Conservation (phyloP, 2,329 filamentous ascomycete genomes). For the Ascochyta lentis region DNA sequence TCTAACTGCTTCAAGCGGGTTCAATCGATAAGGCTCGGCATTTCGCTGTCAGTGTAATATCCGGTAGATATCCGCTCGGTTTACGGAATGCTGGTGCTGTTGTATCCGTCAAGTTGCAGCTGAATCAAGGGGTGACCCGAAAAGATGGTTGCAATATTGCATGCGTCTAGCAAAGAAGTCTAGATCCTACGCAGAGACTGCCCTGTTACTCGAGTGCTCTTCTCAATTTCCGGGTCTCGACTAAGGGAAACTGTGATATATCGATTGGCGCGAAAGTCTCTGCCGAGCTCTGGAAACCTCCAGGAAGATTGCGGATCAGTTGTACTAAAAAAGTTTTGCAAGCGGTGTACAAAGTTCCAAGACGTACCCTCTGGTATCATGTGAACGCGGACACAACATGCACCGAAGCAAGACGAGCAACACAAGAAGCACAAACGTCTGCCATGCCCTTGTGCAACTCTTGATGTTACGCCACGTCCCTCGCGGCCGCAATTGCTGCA, state of each 20-base stretch:
- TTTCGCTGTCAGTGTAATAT: constrained; percentile 10
- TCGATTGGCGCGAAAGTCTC: not conserved
- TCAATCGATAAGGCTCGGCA: not conserved
- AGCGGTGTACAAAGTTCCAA: not conserved
- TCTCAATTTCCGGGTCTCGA: not conserved
- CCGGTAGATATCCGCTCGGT: not conserved
- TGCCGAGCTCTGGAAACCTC: not conserved
- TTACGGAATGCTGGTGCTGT: constrained; percentile 1
- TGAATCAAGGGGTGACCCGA: not conserved
- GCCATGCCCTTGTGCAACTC: constrained; percentile 12
- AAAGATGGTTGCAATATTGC: constrained; percentile 1
- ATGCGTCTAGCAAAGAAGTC: not conserved
- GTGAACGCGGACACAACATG: not conserved
- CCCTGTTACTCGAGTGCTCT: not conserved
- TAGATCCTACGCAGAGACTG: constrained; percentile 1
- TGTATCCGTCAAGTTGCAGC: not conserved
- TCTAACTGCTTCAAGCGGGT: constrained; percentile 3
- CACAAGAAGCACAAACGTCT: constrained; percentile 4
- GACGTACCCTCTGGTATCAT: not conserved
- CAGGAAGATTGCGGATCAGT: not conserved
- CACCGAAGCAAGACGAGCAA: not conserved
- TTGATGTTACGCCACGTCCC: constrained; percentile 14
- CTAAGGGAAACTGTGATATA: not conserved
- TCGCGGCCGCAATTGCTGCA: constrained; percentile 2
- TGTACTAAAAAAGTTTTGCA: not conserved